Conservation (phyloP, 805 yeast species). For the Phaffomyces antillensis region DNA sequence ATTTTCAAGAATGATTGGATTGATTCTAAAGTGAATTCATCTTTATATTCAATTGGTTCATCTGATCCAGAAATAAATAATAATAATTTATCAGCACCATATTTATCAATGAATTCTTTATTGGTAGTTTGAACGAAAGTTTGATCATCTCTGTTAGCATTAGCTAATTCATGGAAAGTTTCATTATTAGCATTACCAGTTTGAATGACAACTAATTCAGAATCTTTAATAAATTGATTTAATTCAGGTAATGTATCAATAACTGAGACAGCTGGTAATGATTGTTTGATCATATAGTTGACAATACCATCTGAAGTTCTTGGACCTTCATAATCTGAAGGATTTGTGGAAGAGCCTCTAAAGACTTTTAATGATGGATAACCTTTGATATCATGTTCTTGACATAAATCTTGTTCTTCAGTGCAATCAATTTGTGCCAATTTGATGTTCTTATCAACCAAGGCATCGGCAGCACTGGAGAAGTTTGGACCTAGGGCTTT, state of each 20-base stretch:
- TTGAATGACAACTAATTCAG: slow-evolving; percentile 47
- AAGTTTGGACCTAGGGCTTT: slow-evolving; percentile 80
- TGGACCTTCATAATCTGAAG: slow-evolving; percentile 73
- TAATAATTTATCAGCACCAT: slow-evolving; percentile 26
- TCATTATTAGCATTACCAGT: slow-evolving; percentile 41
- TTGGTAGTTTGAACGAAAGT: slow-evolving; percentile 47
- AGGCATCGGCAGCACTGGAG: slow-evolving; percentile 59
- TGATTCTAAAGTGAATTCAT: slow-evolving; percentile 19
- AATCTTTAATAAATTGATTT: slow-evolving; percentile 39
- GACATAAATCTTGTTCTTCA: slow-evolving; percentile 65
- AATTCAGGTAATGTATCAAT: slow-evolving; percentile 43
- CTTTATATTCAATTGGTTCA: slow-evolving; percentile 26
- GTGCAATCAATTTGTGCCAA: slow-evolving; percentile 86
- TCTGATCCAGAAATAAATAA: slow-evolving; percentile 25
- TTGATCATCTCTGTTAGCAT: slow-evolving; percentile 52
- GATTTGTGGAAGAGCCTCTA: slow-evolving; percentile 37
- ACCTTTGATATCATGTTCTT: slow-evolving; percentile 61
- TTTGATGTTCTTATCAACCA: slow-evolving; percentile 55
- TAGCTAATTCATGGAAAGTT: slow-evolving; percentile 60
- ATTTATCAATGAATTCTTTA: slow-evolving; percentile 28
- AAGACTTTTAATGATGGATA: slow-evolving; percentile 81
- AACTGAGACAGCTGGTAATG: slow-evolving; percentile 66
- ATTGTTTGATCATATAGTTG: slow-evolving; percentile 70
- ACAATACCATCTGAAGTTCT: slow-evolving; percentile 77
- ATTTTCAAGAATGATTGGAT: slow-evolving; percentile 29